Base-by-base conservation (phyloP, 192 early-diverging fungal species). In the Mortierella alpina region DNA sequence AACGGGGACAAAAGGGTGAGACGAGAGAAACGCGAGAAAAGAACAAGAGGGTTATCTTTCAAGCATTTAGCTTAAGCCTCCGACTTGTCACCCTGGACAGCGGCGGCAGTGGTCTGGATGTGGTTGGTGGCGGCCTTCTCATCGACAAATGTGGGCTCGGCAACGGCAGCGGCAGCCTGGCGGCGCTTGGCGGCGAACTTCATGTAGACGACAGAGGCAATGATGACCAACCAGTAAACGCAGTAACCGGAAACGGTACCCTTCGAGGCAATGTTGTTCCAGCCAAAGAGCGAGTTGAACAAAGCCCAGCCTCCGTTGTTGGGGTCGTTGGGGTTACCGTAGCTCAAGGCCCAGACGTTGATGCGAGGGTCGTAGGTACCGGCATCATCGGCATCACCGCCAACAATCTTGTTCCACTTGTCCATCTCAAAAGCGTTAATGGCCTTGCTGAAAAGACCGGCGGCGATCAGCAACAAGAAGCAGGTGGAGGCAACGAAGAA, bases 231-330 rank as follows among this genome's bases (percentile, higher is more conserved):
- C 95, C 96, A 98, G 83, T 95, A 96, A 4, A 92, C 60, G 70
- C 90, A 91, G 86, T 98, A 98, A 6, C 88, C 89, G 55, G 88
- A 78, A 41, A 95, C 87, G 50, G 91, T 89, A 52, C 91, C 95
- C 52, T 88, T 69, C 0, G 93, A 96, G 8, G 93, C 94, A 22
- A 88, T 83, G 64, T 91, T 91, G 63, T 79, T 88, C 93, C 95
- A 96, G 6, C 95, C 95, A 41, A 94, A 68, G 20, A 96, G 72
- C 4, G 93, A 87, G 64, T 92, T 89, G 70, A 95, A 91, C 62
- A 98, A 88, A 41, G 84, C 75, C 90, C 90, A 96, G 23, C 89
- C 90, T 52, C 78, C 75, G 44, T 59, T 63, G 31, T 69, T 75
- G 45, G 74, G 59, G 15, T 86, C 72, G 57, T 80, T 77, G 14